Evolutionary conservation across 768 basidiomycete genomes (phyloP).

Genomic region (Amanita subjunquillea): DNA sequence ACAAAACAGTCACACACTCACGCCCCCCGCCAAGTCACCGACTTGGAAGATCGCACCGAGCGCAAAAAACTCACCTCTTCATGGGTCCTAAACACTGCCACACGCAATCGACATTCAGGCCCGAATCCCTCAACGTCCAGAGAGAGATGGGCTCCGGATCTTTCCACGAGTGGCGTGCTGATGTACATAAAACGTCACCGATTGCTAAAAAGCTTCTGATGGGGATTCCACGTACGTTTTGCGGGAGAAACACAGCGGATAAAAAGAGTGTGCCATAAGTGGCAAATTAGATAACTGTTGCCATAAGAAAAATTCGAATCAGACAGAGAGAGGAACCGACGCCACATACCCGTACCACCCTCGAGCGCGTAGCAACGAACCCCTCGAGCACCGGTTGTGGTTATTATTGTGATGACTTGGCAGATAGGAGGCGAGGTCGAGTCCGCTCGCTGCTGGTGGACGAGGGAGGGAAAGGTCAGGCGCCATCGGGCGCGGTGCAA

Average conservation of each 20-base stretch:
- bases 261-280: constrained; percentile 22
- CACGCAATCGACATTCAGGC: constrained; percentile 21
- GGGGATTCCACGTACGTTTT: constrained; percentile 17
- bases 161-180: constrained; percentile 11
- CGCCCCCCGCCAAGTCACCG: background rate
- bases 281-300: constrained; percentile 30
- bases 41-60: constrained; percentile 1
- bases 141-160: constrained; percentile 30
- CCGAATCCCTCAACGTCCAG: constrained; percentile 34
- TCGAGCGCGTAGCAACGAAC: constrained; percentile 40
- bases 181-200: background rate
- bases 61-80: constrained; percentile 39
- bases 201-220: background rate
- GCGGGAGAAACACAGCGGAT: constrained; percentile 28
- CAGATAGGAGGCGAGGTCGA: constrained; percentile 12
- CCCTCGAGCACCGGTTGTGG: constrained; percentile 19
- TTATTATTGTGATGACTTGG: background rate
- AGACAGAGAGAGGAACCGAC: background rate
- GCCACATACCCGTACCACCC: constrained; percentile 41
- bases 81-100: constrained; percentile 51
- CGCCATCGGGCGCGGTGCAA: constrained; percentile 16
- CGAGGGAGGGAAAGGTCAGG: constrained; percentile 22
- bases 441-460: constrained; percentile 21
- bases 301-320: background rate
- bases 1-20: constrained; percentile 1